Conservation (phyloP, 768 basidiomycete species). For the Mycena maculata region DNA sequence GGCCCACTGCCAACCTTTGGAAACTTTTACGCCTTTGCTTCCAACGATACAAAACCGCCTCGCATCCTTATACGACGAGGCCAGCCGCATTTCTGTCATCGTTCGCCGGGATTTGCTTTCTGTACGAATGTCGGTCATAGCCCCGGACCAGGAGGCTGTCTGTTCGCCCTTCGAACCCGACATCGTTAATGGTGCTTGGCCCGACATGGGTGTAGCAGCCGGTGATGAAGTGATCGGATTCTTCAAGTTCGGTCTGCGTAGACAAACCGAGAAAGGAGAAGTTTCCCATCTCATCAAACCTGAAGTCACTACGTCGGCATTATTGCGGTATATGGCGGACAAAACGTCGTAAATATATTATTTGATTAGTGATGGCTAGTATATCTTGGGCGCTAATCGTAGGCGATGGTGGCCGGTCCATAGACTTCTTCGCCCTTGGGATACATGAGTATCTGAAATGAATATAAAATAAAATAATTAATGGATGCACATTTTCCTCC, state of each 20-base stretch:
- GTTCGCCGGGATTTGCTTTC: slow-evolving; percentile 34
- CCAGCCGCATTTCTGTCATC: slow-evolving; percentile 22
- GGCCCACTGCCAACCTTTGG: slow-evolving; percentile 24
- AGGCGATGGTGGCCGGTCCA: too few species aligned
- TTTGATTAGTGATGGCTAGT: too few species aligned
- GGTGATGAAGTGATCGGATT: slow-evolving; percentile 31
- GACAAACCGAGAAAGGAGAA: slow-evolving; percentile 1
- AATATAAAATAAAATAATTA: too few species aligned
- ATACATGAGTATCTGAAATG: too few species aligned
- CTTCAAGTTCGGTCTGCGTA: slow-evolving; percentile 30
- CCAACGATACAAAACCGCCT: slow-evolving; percentile 5
- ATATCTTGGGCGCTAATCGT: too few species aligned
- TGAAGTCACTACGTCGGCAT: slow-evolving; percentile 29
- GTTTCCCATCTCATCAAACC: slow-evolving; percentile 17
- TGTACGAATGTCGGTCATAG: slow-evolving; percentile 31
- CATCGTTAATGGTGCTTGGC: slow-evolving; percentile 13
- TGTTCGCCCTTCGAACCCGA: slow-evolving; percentile 17
- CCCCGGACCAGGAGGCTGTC: neutral
- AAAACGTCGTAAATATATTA: neutral
- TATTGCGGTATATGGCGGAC: slow-evolving; percentile 30
- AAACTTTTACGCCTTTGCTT: slow-evolving; percentile 14
- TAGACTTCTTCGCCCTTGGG: too few species aligned
- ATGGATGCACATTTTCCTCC: too few species aligned
- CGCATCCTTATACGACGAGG: slow-evolving; percentile 16
- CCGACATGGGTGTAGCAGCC: slow-evolving; percentile 28